Base-by-base conservation (phyloP, 805 yeast genomes). In the Wickerhamomyces strasburgensis region DNA sequence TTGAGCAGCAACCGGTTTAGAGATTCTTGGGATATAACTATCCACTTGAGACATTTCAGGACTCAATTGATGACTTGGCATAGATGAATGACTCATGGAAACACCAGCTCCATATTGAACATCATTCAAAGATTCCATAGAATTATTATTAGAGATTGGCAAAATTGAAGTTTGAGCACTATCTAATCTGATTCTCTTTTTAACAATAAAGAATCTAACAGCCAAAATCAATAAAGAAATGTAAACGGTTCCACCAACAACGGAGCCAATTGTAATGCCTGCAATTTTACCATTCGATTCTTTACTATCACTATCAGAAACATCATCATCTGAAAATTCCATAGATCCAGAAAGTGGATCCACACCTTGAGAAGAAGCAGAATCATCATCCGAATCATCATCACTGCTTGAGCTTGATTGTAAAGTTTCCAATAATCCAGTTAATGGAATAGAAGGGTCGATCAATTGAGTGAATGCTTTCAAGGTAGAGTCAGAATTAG, bases 181-280 rank as follows among this genome's bases (percentile, higher is more conserved):
- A 11, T 43, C 48, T 19, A 46, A 23, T 34, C 24, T 37, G 27
- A 44, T 33, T 40, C 51, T 44, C 39, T 42, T 47, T 29, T 39
- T 43, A 9, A 47, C 46, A 47, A 70, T 70, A 60, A 66, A 75
- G 46, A 65, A 63, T 54, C 72, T 70, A 54, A 74, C 72, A 45
- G 75, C 64, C 27, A 78, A 52, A 38, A 78, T 64, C 67, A 87
- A 71, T 15, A 75, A 61, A 0, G 75, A 67, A 52, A 84, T 73
- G 56, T 84, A 84, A 8, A 75, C 63, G 6, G 73, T 64, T 31
- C 85, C 80, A 37, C 96, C 97, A 11, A 75, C 77, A 21, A 85
- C 78, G 6, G 94, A 78, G 32, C 97, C 96, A 28, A 86, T 70
- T 11, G 90, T 80, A 36, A 88, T 74, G 26, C 95, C 96, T 18